Conservation (phyloP, 83 land plant genomes). For the Isoetes engelmannii region DNA sequence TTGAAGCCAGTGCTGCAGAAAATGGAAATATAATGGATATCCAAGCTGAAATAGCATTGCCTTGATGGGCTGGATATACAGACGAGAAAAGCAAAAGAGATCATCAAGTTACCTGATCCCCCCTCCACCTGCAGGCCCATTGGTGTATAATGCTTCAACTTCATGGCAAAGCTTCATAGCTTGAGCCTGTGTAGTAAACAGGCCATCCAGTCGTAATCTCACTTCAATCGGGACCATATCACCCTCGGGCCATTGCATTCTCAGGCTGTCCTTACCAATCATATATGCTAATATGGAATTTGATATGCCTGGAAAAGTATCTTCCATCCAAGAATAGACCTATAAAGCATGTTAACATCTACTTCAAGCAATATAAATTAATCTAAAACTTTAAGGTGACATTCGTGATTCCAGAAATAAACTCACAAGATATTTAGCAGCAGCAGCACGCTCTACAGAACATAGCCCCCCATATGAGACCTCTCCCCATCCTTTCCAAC, state of each 20-base stretch:
- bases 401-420: background rate
- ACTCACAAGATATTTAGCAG: conserved; percentile 72
- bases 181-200: conserved; percentile 52
- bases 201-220: conserved; percentile 84
- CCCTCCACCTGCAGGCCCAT: conserved; percentile 99
- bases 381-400: too few species aligned
- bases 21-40: background rate
- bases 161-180: conserved; percentile 58
- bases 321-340: conserved; percentile 92
- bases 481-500: conserved; percentile 99
- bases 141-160: conserved; percentile 89
- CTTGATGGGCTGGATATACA: background rate
- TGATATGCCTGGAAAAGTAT: conserved; percentile 40
- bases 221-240: conserved; percentile 33
- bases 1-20: background rate
- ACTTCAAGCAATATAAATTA: background rate
- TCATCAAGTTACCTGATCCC: conserved; percentile 62
- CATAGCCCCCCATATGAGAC: conserved; percentile 83
- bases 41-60: background rate
- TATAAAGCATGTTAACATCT: conserved; percentile 7
- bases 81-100: background rate
- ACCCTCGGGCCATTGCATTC: conserved; percentile 10
- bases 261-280: conserved; percentile 80
- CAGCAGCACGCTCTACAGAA: conserved; percentile 62
- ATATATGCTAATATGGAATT: conserved; percentile 52